Evolutionary conservation across 768 basidiomycete species (phyloP).

Genomic region (Suillus decipiens): DNA sequence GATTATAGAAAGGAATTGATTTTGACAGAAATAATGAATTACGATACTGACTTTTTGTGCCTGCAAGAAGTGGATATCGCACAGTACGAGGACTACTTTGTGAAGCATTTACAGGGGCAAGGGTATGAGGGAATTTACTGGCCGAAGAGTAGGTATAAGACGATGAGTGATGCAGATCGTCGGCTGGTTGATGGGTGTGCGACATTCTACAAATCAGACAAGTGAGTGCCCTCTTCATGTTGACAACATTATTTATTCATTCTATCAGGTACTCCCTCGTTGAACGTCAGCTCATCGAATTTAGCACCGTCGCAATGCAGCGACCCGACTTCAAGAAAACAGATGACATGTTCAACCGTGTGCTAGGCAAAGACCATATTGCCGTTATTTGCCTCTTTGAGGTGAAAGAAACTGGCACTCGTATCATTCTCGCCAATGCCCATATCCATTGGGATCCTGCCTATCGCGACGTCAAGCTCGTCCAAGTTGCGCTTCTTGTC

Average conservation of each 20-base stretch:
- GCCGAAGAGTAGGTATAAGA: slow-evolving; percentile 91
- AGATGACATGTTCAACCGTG: slow-evolving; percentile 99
- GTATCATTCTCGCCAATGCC: slow-evolving; percentile 85
- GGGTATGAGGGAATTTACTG: slow-evolving; percentile 92
- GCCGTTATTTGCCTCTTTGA: slow-evolving; percentile 88
- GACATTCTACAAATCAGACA: slow-evolving; percentile 88
- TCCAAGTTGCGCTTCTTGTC: slow-evolving; percentile 88
- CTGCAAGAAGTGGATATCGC: slow-evolving; percentile 94
- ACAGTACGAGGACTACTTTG: slow-evolving; percentile 91
- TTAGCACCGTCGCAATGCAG: slow-evolving; percentile 89
- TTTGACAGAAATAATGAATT: slow-evolving; percentile 77
- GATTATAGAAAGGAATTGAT: slow-evolving; percentile 89
- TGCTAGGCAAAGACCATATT: slow-evolving; percentile 92
- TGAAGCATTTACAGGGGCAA: slow-evolving; percentile 64
- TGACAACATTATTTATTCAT: slow-evolving; percentile 3
- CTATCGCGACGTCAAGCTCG: slow-evolving; percentile 95
- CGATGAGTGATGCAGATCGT: slow-evolving; percentile 85
- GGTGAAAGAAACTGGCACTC: slow-evolving; percentile 81
- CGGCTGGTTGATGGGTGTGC: slow-evolving; percentile 95
- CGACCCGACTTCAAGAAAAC: slow-evolving; percentile 94
- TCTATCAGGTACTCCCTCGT: slow-evolving; percentile 80
- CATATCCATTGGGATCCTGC: slow-evolving; percentile 94
- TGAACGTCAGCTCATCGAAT: slow-evolving; percentile 92
- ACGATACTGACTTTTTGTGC: slow-evolving; percentile 88
- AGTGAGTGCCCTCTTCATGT: slow-evolving; percentile 51